A percentile compares a stretch with the other conserved stretches of the same genome.
These are phyloP conservation scores for Rhizopogon sp. DNA, from an alignment of 768 basidiomycete genomes.

Conservation along the genomic window DNA sequence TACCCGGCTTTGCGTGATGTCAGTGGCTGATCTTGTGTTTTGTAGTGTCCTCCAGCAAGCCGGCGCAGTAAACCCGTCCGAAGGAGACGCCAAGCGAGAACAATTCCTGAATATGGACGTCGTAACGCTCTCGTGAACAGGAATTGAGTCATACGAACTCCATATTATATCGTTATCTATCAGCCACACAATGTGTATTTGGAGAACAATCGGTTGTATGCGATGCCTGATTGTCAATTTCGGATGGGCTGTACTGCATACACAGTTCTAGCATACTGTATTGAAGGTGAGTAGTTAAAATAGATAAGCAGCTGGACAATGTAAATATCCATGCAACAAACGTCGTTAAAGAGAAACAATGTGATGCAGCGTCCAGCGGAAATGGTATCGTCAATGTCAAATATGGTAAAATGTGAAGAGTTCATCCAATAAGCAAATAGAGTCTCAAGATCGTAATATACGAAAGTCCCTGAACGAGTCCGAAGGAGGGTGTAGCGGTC, in stretches of 20 bases:
- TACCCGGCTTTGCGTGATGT: slow-evolving; percentile 1
- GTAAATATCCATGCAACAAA: background rate
- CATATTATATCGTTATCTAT: background rate
- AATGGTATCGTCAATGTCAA: background rate
- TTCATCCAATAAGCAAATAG: background rate
- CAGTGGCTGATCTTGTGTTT: slow-evolving; percentile 2
- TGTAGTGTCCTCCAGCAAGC: slow-evolving; percentile 69
- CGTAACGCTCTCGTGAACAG: slow-evolving; percentile 32
- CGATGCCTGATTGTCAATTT: no score
- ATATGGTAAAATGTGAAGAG: background rate
- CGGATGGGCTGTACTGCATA: no score
- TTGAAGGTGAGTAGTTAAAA: background rate
- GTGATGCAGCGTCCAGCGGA: background rate
- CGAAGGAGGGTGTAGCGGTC: background rate
- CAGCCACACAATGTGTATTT: background rate
- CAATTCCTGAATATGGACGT: slow-evolving; percentile 56
- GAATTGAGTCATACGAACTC: no score
- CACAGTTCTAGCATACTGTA: background rate
- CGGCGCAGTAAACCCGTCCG: slow-evolving; percentile 55
- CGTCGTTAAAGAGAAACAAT: background rate
- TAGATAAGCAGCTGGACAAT: background rate
- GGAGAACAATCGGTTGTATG: background rate
- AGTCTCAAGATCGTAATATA: background rate
- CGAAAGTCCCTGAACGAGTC: background rate
- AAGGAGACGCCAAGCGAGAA: slow-evolving; percentile 48